These are phyloP conservation scores for Paraphaeosphaeria sporulosa DNA, from an alignment of 2,329 filamentous ascomycete species.

Conservation along the genomic window DNA sequence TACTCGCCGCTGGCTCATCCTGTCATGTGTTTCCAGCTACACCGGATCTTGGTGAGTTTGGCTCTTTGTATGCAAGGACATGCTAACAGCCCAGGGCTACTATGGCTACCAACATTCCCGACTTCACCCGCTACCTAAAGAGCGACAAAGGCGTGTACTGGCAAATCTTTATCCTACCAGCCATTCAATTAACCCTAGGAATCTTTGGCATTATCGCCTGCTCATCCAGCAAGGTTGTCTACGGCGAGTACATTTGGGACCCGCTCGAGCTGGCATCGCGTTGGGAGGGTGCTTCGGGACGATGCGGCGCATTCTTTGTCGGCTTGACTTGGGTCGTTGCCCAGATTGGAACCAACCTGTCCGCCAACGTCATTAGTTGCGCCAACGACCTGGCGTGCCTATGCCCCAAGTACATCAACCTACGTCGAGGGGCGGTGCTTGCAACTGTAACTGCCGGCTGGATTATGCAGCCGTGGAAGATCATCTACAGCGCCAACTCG, in stretches of 20 bases:
- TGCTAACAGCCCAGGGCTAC: too few relatives aligned
- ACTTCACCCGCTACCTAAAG: slow-evolving; percentile 32
- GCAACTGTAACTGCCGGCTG: slow-evolving; percentile 26
- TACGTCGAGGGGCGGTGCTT: slow-evolving; percentile 33
- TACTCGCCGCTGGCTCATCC: slow-evolving; percentile 17
- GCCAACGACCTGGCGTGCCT: slow-evolving; percentile 36
- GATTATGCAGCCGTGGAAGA: slow-evolving; percentile 35
- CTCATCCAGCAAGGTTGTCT: slow-evolving; percentile 28
- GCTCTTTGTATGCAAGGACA: too few relatives aligned
- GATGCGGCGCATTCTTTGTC: slow-evolving; percentile 37
- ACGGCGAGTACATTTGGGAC: slow-evolving; percentile 33
- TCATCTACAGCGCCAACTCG: slow-evolving; percentile 30
- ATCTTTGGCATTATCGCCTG: slow-evolving; percentile 34
- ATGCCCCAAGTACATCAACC: slow-evolving; percentile 35
- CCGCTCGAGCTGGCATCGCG: slow-evolving; percentile 30
- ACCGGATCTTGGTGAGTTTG: too few relatives aligned
- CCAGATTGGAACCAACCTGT: slow-evolving; percentile 35
- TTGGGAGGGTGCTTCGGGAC: slow-evolving; percentile 26
- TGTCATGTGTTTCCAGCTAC: slow-evolving; percentile 5
- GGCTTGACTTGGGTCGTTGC: slow-evolving; percentile 35
- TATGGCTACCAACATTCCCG: slow-evolving; percentile 30
- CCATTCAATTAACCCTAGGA: slow-evolving; percentile 30
- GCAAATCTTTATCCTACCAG: slow-evolving; percentile 30
- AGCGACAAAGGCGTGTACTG: slow-evolving; percentile 26
- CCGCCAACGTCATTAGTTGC: slow-evolving; percentile 35